Conservation (phyloP, 371 early-diverging fungal species). For the Mortierella sp. region DNA sequence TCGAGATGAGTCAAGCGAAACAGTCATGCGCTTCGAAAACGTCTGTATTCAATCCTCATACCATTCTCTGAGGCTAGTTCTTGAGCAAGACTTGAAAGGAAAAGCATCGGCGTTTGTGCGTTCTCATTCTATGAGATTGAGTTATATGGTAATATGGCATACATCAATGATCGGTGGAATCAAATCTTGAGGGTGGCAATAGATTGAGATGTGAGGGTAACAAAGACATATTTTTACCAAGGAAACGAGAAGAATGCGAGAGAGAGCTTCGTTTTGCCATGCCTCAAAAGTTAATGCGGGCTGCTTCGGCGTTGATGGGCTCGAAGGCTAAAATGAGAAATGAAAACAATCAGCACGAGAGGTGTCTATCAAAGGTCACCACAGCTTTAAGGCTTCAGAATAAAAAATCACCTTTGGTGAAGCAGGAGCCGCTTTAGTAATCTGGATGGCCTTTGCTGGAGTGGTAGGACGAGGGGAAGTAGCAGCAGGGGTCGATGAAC, state of each 20-base stretch:
- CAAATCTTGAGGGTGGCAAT: neutral
- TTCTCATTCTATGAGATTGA: constrained; percentile 28
- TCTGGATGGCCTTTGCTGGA: neutral
- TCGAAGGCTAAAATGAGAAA: constrained; percentile 13
- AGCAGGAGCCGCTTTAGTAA: neutral
- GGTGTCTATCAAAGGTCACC: neutral
- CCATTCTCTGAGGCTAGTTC: constrained; percentile 30
- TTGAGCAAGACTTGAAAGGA: constrained; percentile 38
- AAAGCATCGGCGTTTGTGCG: constrained; percentile 35
- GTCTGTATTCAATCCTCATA: neutral
- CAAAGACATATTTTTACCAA: constrained; percentile 66
- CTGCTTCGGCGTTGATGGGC: constrained; percentile 32
- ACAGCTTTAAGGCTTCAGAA: neutral
- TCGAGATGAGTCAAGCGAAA: neutral
- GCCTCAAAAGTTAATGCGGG: constrained; percentile 79
- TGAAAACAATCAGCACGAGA: neutral
- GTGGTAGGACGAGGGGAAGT: constrained; percentile 7
- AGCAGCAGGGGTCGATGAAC: constrained; percentile 13
- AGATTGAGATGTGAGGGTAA: neutral
- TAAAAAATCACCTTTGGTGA: constrained; percentile 9
- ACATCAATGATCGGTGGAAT: neutral
- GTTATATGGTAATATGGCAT: neutral
- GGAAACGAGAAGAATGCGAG: constrained; percentile 86
- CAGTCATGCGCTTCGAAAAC: neutral
- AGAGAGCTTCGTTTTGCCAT: constrained; percentile 89